Evolutionary conservation across 1,139 yeast genomes (phyloP).

Genomic region (Fermentozyma sake): DNA sequence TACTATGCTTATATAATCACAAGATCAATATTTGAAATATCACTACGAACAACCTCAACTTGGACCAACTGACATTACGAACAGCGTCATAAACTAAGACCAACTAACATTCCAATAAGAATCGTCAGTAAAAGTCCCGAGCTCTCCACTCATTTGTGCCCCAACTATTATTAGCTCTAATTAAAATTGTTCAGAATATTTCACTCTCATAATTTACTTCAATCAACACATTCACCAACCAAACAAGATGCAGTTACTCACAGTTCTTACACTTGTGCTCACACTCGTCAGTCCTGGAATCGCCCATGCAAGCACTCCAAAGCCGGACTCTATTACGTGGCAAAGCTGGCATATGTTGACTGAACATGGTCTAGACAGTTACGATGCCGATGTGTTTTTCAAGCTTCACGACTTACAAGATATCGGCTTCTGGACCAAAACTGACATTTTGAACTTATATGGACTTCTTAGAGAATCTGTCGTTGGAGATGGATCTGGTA

Average conservation of each 20-base stretch:
- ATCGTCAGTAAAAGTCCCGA: too few species aligned
- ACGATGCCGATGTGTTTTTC: slow-evolving; percentile 77
- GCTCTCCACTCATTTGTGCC: too few species aligned
- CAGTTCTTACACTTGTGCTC: too few species aligned
- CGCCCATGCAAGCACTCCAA: slow-evolving; percentile 2
- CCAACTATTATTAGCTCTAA: too few species aligned
- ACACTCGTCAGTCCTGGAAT: slow-evolving; percentile 1
- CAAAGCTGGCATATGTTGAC: slow-evolving; percentile 86
- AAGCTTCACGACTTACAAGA: slow-evolving; percentile 66
- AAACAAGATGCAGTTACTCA: slow-evolving; percentile 3
- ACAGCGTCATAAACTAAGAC: too few species aligned
- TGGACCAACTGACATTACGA: too few species aligned
- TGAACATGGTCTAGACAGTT: slow-evolving; percentile 76
- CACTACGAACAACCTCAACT: too few species aligned
- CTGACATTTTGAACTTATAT: slow-evolving; percentile 74
- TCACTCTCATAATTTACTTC: not conserved
- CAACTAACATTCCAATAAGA: too few species aligned
- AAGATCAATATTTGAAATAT: too few species aligned
- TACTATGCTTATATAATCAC: too few species aligned
- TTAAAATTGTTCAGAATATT: too few species aligned
- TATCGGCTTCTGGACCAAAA: slow-evolving; percentile 48
- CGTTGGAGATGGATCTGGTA: slow-evolving; percentile 87
- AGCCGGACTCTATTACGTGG: slow-evolving; percentile 58
- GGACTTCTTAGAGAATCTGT: slow-evolving; percentile 70
- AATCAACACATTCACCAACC: not conserved